Conservation (phyloP, 345 rosid species). For the Eucalyptus grandis region DNA sequence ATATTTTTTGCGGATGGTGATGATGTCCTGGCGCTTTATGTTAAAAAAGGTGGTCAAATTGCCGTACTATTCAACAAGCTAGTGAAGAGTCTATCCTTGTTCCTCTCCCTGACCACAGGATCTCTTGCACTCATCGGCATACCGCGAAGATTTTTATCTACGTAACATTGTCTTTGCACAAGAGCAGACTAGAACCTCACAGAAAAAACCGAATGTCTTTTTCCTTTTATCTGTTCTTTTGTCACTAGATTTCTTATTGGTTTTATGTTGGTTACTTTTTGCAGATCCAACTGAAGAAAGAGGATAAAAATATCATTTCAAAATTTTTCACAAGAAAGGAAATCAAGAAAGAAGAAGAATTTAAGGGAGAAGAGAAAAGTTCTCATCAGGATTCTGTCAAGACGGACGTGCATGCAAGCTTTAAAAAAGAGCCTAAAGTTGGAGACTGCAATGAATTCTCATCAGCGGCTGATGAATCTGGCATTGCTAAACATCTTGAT, state of each 20-base stretch:
- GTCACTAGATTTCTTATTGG: neutral
- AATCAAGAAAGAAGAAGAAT: slow-evolving; percentile 24
- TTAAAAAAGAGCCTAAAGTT: slow-evolving; percentile 14
- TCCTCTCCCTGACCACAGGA: neutral
- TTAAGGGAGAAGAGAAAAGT: slow-evolving; percentile 4
- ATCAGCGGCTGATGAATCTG: neutral
- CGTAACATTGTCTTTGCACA: neutral
- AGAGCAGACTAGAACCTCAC: neutral
- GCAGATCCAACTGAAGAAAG: slow-evolving; percentile 50
- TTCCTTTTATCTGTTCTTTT: neutral
- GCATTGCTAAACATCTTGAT: neutral
- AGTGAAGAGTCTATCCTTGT: neutral
- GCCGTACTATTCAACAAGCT: neutral
- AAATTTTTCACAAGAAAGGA: slow-evolving; percentile 55
- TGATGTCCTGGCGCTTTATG: neutral
- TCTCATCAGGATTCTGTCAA: neutral
- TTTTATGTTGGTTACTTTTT: neutral
- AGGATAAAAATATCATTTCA: slow-evolving; percentile 47
- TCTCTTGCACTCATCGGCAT: neutral
- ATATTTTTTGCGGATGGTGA: neutral
- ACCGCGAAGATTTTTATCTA: neutral
- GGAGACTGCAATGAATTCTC: neutral
- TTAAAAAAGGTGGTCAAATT: neutral
- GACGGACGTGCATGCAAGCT: neutral
- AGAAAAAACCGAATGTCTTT: neutral